Evolutionary conservation across 2,329 filamentous ascomycete species (phyloP).

Genomic region (Albifimbria verrucaria): DNA sequence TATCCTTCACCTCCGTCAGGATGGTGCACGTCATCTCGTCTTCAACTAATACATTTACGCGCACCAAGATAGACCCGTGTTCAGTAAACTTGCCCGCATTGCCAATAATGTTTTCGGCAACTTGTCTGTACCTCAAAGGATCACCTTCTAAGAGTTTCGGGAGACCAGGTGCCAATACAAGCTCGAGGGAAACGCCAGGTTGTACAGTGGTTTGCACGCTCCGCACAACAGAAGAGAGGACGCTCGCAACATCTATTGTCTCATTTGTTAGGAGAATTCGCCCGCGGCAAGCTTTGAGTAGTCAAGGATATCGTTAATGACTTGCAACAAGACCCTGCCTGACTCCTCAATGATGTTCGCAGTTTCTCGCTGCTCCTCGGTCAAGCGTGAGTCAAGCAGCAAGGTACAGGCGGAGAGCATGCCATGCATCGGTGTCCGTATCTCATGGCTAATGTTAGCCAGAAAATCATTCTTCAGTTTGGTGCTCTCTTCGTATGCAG

Average conservation of each 20-base stretch:
- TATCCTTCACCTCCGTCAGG: conserved; percentile 50
- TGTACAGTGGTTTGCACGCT: conserved; percentile 44
- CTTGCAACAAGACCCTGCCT: conserved; percentile 53
- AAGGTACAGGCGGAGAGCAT: conserved; percentile 58
- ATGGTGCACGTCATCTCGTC: conserved; percentile 41
- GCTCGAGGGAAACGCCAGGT: conserved; percentile 42
- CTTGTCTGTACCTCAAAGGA: conserved; percentile 57
- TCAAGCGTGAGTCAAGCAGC: conserved; percentile 51
- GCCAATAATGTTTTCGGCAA: conserved; percentile 58
- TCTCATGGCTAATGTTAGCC: conserved; percentile 63
- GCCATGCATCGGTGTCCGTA: conserved; percentile 62
- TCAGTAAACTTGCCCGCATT: conserved; percentile 64
- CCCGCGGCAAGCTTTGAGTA: conserved; percentile 61
- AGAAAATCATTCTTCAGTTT: conserved; percentile 60
- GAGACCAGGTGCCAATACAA: conserved; percentile 40
- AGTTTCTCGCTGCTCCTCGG: conserved; percentile 52
- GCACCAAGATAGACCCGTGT: conserved; percentile 46
- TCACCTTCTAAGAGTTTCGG: conserved; percentile 52
- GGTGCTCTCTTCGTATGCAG: conserved; percentile 60
- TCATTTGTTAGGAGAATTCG: conserved; percentile 55
- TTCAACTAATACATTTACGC: conserved; percentile 35
- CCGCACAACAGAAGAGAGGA: conserved; percentile 46
- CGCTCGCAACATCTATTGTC: conserved; percentile 43
- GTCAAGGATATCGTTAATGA: conserved; percentile 66
- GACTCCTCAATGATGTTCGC: conserved; percentile 58